Base-by-base conservation (phyloP, 1,284 basidiomycete species). In the Bothia castanella region DNA sequence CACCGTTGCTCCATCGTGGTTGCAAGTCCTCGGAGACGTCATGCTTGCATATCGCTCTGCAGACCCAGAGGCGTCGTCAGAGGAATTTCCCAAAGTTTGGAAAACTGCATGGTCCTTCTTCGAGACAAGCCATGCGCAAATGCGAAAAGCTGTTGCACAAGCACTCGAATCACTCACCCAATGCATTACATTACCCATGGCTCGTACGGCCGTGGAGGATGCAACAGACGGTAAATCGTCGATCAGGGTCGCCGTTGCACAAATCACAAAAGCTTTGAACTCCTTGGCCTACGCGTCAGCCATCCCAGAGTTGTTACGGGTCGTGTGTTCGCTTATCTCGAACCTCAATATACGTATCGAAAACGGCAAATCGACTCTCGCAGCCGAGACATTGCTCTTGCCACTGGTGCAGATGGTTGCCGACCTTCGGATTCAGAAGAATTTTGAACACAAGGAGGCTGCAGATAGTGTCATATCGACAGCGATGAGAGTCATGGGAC, bases 391-490 rank as follows among this genome's bases (percentile, higher is more conserved):
- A 39, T 76, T 97, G 9, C 73, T 96, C 20, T 67, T 89, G 40
- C 83, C 85, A 30, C 68, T 93, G n/a, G 77, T 98, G 43, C 72
- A 77, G 55, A 81, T 83, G 50, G 75, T 97, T 25, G 92, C 85
- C 2, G 83, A 87, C 37, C 70, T 97, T 52, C 75, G 96, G 37
- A 74, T 80, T 31, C 78, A 89, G 61, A 89, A 87, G 68, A 82
- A 77, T 5, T 99, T 99, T 62, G 94, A 97, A 69, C 80, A 89
- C 69, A 95, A 93, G 68, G 92, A 95, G 66, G 82, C 82, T 42
- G 93, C 87, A 21, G 97, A 99, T 68, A 74, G 74, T 5, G 84
- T 89, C 2, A 72, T 99, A 34, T 84, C 87, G 5, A 81, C 82
- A 27, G 91, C 93, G 1, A 89, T 97, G 77, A 81, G 85, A 58